Evolutionary conservation across 2,329 filamentous ascomycete genomes (phyloP).

Genomic region (Coniochaeta prunicola): DNA sequence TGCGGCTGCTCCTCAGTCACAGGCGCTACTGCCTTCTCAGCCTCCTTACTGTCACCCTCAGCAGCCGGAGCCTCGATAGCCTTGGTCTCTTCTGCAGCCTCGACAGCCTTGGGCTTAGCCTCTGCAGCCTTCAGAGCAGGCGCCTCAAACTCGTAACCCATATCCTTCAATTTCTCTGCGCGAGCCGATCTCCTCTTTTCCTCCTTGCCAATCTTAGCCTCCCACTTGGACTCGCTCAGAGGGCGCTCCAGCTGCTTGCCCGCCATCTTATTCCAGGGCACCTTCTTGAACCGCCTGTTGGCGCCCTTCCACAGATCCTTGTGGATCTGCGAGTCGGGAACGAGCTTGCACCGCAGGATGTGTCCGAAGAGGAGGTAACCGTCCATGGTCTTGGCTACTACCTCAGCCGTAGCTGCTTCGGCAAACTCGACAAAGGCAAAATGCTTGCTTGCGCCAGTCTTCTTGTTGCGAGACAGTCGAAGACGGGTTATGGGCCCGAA

Average conservation of each 20-base stretch:
- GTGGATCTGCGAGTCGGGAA: slow-evolving; percentile 72
- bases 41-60: slow-evolving; percentile 9
- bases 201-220: slow-evolving; percentile 66
- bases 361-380: slow-evolving; percentile 95
- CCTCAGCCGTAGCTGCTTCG: slow-evolving; percentile 70
- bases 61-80: slow-evolving; percentile 24
- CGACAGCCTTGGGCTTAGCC: slow-evolving; percentile 22
- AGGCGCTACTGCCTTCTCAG: slow-evolving; percentile 30
- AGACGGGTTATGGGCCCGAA: slow-evolving; percentile 77
- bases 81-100: slow-evolving; percentile 25
- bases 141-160: slow-evolving; percentile 78
- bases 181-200: slow-evolving; percentile 61
- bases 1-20: slow-evolving; percentile 15
- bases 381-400: slow-evolving; percentile 94
- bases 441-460: slow-evolving; percentile 86
- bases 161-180: slow-evolving; percentile 65
- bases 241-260: slow-evolving; percentile 68
- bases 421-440: slow-evolving; percentile 91
- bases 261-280: slow-evolving; percentile 83
- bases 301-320: slow-evolving; percentile 82
- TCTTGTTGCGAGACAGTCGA: slow-evolving; percentile 83
- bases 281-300: slow-evolving; percentile 80
- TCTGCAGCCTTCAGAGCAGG: slow-evolving; percentile 57
- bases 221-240: slow-evolving; percentile 69
- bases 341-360: slow-evolving; percentile 78